Conservation (phyloP, 108 stramenopile species). For the Cyclotella sp. region DNA sequence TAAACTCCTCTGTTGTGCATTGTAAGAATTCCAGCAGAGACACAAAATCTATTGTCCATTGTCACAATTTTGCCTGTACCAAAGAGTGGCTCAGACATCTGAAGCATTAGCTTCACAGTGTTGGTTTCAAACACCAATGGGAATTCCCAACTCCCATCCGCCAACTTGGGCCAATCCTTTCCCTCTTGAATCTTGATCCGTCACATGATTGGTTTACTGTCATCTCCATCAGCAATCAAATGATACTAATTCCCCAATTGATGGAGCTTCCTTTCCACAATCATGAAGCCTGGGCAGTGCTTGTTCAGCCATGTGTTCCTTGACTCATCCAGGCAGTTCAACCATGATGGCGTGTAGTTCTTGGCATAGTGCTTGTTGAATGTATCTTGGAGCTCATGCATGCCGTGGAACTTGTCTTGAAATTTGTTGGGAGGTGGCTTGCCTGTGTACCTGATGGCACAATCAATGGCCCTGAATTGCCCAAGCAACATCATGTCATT, state of each 20-base stretch:
- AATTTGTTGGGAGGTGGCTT: not conserved
- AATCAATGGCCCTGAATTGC: no score
- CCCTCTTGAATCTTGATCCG: conserved; percentile 17
- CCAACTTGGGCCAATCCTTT: conserved; percentile 26
- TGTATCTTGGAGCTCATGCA: not conserved
- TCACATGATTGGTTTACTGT: conserved; percentile 17
- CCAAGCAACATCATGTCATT: no score
- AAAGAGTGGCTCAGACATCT: conserved; percentile 28
- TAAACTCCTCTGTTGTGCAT: conserved; percentile 11
- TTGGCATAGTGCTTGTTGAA: conserved; percentile 12
- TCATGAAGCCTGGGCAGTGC: conserved; percentile 27
- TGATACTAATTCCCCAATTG: conserved; percentile 31
- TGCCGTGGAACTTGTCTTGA: conserved; percentile 6
- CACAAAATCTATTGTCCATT: conserved; percentile 29
- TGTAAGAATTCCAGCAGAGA: not conserved
- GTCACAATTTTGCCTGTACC: conserved; percentile 18
- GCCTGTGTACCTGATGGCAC: not conserved
- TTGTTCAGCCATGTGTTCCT: conserved; percentile 18
- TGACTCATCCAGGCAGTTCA: conserved; percentile 17
- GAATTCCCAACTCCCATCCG: not conserved
- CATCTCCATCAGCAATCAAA: conserved; percentile 21
- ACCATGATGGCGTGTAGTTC: conserved; percentile 14
- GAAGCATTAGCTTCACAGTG: conserved; percentile 5
- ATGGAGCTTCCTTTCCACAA: conserved; percentile 9
- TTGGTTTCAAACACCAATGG: conserved; percentile 13